phyloP scores from a whole-genome alignment of 2,329 filamentous ascomycete genomes.

The Phoma sp. region DNA sequence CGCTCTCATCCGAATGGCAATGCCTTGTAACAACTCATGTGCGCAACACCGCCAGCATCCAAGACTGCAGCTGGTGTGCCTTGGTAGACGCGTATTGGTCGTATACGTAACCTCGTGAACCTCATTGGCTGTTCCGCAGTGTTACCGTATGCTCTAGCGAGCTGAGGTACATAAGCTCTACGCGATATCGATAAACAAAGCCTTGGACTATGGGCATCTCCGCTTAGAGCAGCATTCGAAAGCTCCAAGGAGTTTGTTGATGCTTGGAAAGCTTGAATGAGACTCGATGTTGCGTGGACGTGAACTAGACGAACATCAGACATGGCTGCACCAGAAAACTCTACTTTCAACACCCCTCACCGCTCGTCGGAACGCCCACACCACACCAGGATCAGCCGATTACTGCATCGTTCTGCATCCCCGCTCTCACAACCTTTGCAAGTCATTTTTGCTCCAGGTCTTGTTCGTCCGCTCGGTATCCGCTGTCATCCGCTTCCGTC shows the following conservation, averaged over 20 bases:
- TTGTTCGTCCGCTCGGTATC: constrained; percentile 13
- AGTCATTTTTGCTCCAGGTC: constrained; percentile 16
- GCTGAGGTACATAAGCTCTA: neutral
- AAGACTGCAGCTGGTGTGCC: neutral
- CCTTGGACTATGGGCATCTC: neutral
- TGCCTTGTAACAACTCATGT: neutral
- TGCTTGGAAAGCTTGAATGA: constrained; percentile 17
- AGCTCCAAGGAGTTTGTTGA: neutral
- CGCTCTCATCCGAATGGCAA: constrained; percentile 1
- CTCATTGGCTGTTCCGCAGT: constrained; percentile 4
- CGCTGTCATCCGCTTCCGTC: constrained; percentile 19
- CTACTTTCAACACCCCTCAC: constrained; percentile 13
- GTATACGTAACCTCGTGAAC: neutral
- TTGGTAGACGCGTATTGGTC: neutral
- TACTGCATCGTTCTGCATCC: constrained; percentile 22
- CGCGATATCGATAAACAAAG: neutral
- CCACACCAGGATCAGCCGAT: constrained; percentile 16
- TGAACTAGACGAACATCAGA: neutral
- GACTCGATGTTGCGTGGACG: neutral
- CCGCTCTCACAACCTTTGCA: constrained; percentile 17
- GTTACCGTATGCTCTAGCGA: constrained; percentile 10
- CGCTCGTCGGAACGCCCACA: constrained; percentile 17
- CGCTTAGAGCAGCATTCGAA: neutral
- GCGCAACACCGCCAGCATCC: neutral
- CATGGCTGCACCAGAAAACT: constrained; percentile 8